Base-by-base conservation (phyloP, 2,329 filamentous ascomycete species). In the Pseudogymnoascus sp. region DNA sequence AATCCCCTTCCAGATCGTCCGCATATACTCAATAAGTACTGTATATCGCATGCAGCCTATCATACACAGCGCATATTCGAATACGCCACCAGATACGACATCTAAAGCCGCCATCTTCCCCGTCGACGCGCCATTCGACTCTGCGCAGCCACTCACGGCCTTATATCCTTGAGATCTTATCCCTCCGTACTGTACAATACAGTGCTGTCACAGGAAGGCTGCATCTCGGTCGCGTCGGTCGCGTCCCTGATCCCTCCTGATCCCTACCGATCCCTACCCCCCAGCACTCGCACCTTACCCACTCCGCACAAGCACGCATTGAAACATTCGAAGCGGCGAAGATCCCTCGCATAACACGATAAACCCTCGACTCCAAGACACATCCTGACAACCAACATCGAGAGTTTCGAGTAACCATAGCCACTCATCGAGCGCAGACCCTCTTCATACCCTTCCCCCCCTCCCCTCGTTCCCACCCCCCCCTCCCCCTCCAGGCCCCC, bases 391-490 rank as follows among this genome's bases (percentile, higher is more conserved):
- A 26, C 42, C 42, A 47, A 47, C 42, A 47, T 47, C 42, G 42
- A 47, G 42, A 47, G 42, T 47, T 47, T 47, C 42, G 42, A 47
- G 42, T 47, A 47, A 47, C 42, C 42, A 47, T 47, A 47, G 42
- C 42, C 42, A 47, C 42, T 47, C 42, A 47, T 47, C 42, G 42
- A 47, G 42, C 42, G 42, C 42, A 47, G 42, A 47, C 42, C 42
- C 42, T 47, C 21, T 47, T 47, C 42, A 47, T 47, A 47, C 42
- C 42, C 42, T 44, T 44, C 42, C 42, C 42, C 42, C 36, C 42
- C 40, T 21, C 17, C 38, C 17, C 38, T 42, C 38, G 17, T 19
- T 19, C 2, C 38, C 36, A 15, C 33, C 36, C 36, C 33, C 33
- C 38, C 36, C 36, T 6, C 36, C 15, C 36, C 15, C n/a, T 8